Evolutionary conservation across 1,139 yeast species (phyloP).

Genomic region (Diutina scorzettiae): DNA sequence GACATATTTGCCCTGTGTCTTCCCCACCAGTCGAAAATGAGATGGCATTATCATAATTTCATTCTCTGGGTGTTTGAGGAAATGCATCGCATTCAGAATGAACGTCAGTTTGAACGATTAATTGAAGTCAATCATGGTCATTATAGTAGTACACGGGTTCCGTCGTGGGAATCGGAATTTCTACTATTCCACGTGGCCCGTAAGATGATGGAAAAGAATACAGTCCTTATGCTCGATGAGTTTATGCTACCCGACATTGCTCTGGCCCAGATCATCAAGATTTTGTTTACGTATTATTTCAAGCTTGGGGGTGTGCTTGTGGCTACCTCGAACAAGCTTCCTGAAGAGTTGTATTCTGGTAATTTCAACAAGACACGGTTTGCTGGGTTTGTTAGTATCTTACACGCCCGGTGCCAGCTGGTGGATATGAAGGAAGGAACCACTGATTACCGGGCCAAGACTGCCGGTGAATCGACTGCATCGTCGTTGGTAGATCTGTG

Average conservation of each 20-base stretch:
- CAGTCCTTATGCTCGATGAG: conserved; percentile 56
- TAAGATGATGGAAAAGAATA: conserved; percentile 45
- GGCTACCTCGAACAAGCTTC: conserved; percentile 61
- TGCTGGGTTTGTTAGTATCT: conserved; percentile 41
- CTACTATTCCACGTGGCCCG: conserved; percentile 57
- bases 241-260: conserved; percentile 68
- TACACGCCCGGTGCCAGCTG: conserved; percentile 50
- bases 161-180: conserved; percentile 48
- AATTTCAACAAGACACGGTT: conserved; percentile 51
- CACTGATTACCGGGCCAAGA: conserved; percentile 2
- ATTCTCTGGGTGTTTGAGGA: conserved; percentile 57
- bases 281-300: conserved; percentile 56
- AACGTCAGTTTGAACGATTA: conserved; percentile 19
- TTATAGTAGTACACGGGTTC: not conserved
- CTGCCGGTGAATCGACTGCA: not conserved
- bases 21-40: conserved; percentile 51
- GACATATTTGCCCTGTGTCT: conserved; percentile 57
- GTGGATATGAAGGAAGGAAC: conserved; percentile 38
- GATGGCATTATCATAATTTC: conserved; percentile 65
- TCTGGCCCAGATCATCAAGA: conserved; percentile 54
- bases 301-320: conserved; percentile 64
- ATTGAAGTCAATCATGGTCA: not conserved
- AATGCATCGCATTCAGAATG: conserved; percentile 43
- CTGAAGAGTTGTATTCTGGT: conserved; percentile 57
- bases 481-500: not conserved